Percentiles rank a stretch among this genome's conserved stretches.
Conservation (phyloP, 192 early-diverging fungal species). For the Umbelopsis isabellina region DNA sequence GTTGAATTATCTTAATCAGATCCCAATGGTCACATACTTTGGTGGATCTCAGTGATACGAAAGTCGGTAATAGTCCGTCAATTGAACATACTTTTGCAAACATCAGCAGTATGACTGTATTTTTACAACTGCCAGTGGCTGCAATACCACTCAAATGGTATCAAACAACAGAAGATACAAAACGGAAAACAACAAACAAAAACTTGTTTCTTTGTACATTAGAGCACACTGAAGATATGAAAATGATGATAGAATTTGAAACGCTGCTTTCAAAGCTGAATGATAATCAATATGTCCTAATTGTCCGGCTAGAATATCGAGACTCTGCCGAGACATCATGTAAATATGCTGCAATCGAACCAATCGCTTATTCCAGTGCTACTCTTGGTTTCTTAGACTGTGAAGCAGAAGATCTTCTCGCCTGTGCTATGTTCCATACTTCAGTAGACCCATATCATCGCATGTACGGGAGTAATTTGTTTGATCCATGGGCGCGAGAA, state of each 20-base stretch:
- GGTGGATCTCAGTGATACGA: not conserved
- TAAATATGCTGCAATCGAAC: conserved; percentile 2
- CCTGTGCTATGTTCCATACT: not conserved
- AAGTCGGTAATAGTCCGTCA: not conserved
- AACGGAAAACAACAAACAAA: not conserved
- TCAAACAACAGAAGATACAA: too few species aligned
- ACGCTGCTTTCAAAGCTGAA: not conserved
- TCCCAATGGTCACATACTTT: not conserved
- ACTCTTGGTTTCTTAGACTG: not conserved
- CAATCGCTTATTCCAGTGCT: not conserved
- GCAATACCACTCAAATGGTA: conserved; percentile 5
- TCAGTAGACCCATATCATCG: too few species aligned
- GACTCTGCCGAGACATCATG: not conserved
- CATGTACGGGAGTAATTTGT: not conserved
- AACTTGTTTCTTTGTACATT: conserved; percentile 16
- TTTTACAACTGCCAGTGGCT: conserved; percentile 3
- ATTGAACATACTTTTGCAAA: not conserved
- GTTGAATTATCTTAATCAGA: not conserved
- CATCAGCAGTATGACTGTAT: not conserved
- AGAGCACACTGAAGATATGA: not conserved
- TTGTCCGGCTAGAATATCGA: not conserved
- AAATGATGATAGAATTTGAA: not conserved
- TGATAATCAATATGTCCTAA: not conserved
- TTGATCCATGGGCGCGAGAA: not conserved
- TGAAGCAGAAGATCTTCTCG: not conserved